phyloP scores from a whole-genome alignment of 208 protist species.

The Leishmania arabica region DNA sequence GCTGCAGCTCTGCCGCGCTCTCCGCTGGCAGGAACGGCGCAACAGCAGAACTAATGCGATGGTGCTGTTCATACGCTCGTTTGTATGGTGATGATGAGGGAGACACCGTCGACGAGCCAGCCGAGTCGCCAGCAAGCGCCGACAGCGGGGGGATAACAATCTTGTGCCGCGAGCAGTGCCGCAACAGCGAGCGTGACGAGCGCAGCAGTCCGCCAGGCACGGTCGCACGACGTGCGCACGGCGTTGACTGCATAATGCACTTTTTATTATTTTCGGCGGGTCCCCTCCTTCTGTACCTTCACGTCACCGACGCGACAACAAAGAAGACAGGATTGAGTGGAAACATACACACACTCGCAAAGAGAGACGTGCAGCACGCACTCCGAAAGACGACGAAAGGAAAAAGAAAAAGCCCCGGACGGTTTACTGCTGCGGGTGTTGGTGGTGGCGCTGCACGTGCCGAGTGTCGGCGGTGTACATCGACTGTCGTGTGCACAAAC shows the following conservation, averaged over 20 bases:
- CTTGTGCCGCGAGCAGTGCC: slow-evolving; percentile 29
- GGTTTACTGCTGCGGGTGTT: background rate
- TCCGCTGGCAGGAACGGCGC: slow-evolving; percentile 44
- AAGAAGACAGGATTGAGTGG: background rate
- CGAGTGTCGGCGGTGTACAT: background rate
- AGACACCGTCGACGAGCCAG: background rate
- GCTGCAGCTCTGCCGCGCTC: slow-evolving; percentile 47
- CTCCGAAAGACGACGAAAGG: background rate
- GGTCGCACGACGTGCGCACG: background rate
- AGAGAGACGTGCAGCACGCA: background rate
- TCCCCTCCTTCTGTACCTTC: too few relatives aligned
- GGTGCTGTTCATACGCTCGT: slow-evolving; percentile 40
- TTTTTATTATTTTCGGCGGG: background rate
- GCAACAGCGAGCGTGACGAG: slow-evolving; percentile 16
- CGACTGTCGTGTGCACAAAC: background rate
- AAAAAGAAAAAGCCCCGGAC: background rate
- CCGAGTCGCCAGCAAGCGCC: background rate
- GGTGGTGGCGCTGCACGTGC: background rate
- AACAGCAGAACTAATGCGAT: slow-evolving; percentile 28
- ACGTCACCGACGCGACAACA: background rate
- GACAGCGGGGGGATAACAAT: slow-evolving; percentile 63
- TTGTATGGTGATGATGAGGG: background rate
- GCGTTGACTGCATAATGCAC: background rate
- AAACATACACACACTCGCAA: background rate
- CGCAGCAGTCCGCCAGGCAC: background rate